Evolutionary conservation across 805 yeast species (phyloP).

Genomic region (Maudiozyma saulgeensis): DNA sequence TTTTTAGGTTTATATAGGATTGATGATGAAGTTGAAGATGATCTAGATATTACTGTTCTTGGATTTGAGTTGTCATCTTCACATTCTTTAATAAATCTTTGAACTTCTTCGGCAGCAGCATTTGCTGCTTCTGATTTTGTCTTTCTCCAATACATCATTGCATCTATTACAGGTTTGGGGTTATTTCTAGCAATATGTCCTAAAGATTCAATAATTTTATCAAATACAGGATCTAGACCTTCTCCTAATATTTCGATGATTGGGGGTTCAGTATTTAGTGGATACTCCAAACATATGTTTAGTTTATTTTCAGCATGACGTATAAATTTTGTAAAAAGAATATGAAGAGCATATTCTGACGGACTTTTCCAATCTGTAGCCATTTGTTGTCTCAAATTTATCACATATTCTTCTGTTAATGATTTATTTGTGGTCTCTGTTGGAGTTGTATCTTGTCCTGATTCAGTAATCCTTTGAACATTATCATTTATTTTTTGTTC

Average conservation of each 20-base stretch:
- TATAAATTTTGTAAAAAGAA: constrained; percentile 89
- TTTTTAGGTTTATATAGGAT: background rate
- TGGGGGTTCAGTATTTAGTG: constrained; percentile 63
- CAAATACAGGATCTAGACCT: constrained; percentile 81
- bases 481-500: background rate
- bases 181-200: constrained; percentile 85
- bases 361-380: constrained; percentile 58
- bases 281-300: constrained; percentile 55
- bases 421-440: constrained; percentile 11
- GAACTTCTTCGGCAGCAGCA: constrained; percentile 46
- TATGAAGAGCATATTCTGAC: constrained; percentile 87
- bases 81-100: constrained; percentile 32
- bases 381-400: constrained; percentile 29
- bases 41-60: background rate
- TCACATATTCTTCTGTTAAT: constrained; percentile 19
- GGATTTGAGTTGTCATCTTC: constrained; percentile 15
- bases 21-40: constrained; percentile 1
- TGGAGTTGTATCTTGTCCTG: constrained; percentile 2
- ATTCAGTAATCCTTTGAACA: background rate
- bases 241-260: constrained; percentile 69
- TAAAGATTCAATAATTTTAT: constrained; percentile 71
- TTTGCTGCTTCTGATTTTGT: constrained; percentile 81
- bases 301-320: constrained; percentile 86
- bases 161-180: constrained; percentile 93
- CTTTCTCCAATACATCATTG: constrained; percentile 97